Conservation (phyloP, 1,139 yeast species). For the Pichia sp. region DNA sequence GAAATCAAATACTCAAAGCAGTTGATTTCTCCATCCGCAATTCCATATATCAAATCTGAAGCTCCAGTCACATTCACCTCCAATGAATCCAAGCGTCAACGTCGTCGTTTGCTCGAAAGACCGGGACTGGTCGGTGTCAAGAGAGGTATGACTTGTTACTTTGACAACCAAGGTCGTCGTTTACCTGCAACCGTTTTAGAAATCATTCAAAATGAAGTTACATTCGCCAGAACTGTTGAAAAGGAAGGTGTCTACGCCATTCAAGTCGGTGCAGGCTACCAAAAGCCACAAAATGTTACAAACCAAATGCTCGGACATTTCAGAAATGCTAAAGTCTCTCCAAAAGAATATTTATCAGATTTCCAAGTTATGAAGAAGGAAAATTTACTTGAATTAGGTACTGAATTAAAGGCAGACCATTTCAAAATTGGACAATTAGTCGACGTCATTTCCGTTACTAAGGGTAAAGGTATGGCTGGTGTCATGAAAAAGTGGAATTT, state of each 20-base stretch:
- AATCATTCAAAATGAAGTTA: constrained; percentile 85
- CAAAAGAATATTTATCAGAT: constrained; percentile 73
- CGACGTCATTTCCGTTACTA: constrained; percentile 74
- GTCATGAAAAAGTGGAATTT: constrained; percentile 98
- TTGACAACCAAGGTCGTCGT: constrained; percentile 64
- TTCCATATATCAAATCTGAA: constrained; percentile 45
- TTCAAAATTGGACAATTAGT: constrained; percentile 82
- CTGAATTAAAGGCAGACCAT: constrained; percentile 78
- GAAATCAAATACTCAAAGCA: constrained; percentile 14
- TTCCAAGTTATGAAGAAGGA: constrained; percentile 68
- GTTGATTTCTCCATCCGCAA: constrained; percentile 43
- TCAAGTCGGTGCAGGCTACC: constrained; percentile 80
- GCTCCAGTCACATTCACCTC: constrained; percentile 52
- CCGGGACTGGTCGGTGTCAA: constrained; percentile 85
- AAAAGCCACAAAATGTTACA: constrained; percentile 58
- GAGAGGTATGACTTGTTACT: constrained; percentile 90
- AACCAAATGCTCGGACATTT: constrained; percentile 75
- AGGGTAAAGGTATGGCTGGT: constrained; percentile 98
- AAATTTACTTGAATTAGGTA: constrained; percentile 76
- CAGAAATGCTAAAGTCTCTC: constrained; percentile 78
- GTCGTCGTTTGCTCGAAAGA: constrained; percentile 70
- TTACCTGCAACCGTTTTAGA: constrained; percentile 84
- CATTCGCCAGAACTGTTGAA: constrained; percentile 63
- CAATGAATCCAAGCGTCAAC: constrained; percentile 53
- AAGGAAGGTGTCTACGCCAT: constrained; percentile 83